These are phyloP conservation scores for Trypanosoma mega DNA, from an alignment of 208 protist species.

Conservation along the genomic window DNA sequence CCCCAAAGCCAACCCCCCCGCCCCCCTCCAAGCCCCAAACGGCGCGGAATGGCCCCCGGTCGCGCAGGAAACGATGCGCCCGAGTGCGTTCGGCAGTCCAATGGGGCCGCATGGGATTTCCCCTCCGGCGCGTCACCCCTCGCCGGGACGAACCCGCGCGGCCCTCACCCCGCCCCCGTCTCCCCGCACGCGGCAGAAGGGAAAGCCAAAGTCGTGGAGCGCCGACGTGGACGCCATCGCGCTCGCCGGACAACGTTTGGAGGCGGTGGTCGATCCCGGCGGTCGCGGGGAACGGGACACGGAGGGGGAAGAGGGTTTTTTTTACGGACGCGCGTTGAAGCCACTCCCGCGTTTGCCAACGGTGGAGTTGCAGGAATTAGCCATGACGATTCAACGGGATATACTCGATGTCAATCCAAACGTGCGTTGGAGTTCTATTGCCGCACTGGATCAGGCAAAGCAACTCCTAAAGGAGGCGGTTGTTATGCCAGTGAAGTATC, in stretches of 20 bases:
- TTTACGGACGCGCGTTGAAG: conserved; percentile 51
- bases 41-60: not conserved
- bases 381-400: conserved; percentile 76
- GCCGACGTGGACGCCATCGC: no score
- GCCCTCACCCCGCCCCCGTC: not conserved
- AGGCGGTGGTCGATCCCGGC: no score
- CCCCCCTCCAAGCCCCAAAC: conserved; percentile 8
- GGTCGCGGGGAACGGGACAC: no score
- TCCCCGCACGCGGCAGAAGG: not conserved
- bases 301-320: conserved; percentile 37
- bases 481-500: conserved; percentile 91
- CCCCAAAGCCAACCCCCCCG: conserved; percentile 18
- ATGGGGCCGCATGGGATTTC: not conserved
- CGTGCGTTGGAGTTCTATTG: conserved; percentile 91
- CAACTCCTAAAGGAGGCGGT: conserved; percentile 93
- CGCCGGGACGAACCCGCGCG: no score
- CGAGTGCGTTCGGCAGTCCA: not conserved
- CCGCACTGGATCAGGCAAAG: conserved; percentile 91
- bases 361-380: conserved; percentile 76
- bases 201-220: not conserved
- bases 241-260: no score
- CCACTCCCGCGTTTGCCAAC: conserved; percentile 78
- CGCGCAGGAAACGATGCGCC: conserved; percentile 10
- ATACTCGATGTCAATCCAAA: conserved; percentile 89
- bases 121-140: no score